A percentile compares a stretch with the other conserved stretches of the same genome.
These are phyloP conservation scores for Fonsecaea multimorphosa DNA, from an alignment of 2,329 filamentous ascomycete genomes.

Conservation along the genomic window DNA sequence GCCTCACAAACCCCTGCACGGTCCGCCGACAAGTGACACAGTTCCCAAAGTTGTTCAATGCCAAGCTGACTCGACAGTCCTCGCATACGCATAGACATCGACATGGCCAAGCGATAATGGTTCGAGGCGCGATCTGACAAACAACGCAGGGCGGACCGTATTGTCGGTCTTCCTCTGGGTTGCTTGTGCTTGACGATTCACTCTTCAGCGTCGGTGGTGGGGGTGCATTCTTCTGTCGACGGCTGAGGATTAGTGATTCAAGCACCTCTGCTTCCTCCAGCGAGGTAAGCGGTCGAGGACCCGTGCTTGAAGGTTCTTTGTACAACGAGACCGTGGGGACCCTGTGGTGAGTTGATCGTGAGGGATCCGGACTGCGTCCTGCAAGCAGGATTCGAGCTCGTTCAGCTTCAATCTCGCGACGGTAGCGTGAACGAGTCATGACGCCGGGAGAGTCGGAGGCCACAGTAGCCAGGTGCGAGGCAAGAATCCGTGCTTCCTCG, in stretches of 20 bases:
- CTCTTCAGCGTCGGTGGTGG: slow-evolving; percentile 16
- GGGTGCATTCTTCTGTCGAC: slow-evolving; percentile 49
- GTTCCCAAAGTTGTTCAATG: slow-evolving; percentile 96
- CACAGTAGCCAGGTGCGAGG: slow-evolving; percentile 69
- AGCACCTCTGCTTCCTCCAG: slow-evolving; percentile 65
- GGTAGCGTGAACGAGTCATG: slow-evolving; percentile 81
- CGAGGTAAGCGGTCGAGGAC: slow-evolving; percentile 45
- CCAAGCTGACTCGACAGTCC: slow-evolving; percentile 89
- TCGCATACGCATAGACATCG: slow-evolving; percentile 93
- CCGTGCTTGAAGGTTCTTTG: slow-evolving; percentile 21
- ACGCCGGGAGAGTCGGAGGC: slow-evolving; percentile 50
- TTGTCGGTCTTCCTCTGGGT: slow-evolving; percentile 47
- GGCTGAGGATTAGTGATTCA: slow-evolving; percentile 64
- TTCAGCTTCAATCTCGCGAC: slow-evolving; percentile 69
- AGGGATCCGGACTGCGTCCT: slow-evolving; percentile 44
- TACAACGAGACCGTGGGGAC: slow-evolving; percentile 51
- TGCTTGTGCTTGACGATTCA: slow-evolving; percentile 13
- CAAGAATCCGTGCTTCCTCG: slow-evolving; percentile 79
- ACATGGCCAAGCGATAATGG: slow-evolving; percentile 95
- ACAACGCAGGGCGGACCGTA: slow-evolving; percentile 86
- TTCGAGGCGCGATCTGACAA: slow-evolving; percentile 83
- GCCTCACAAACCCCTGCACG: slow-evolving; percentile 84
- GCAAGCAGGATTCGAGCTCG: slow-evolving; percentile 71
- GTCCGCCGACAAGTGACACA: slow-evolving; percentile 93
- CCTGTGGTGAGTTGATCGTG: slow-evolving; percentile 36